Conservation (phyloP, 139 green algal species). For the Coelastrella sp. region DNA sequence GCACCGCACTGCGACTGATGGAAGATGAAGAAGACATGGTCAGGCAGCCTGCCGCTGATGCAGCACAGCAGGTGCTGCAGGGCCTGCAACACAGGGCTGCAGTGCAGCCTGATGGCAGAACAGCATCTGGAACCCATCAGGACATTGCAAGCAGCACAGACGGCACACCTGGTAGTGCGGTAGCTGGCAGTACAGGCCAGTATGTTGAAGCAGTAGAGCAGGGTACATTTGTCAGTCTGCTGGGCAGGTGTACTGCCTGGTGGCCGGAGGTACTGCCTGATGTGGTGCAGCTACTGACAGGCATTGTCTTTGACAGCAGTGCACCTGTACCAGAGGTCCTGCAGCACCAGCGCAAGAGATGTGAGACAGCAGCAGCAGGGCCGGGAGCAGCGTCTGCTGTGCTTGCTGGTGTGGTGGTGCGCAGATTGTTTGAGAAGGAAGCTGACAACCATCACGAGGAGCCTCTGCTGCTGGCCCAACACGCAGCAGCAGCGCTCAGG, state of each 20-base stretch:
- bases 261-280: conserved; percentile 23
- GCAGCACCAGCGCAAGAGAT: conserved; percentile 18
- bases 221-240: conserved; percentile 49
- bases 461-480: conserved; percentile 75
- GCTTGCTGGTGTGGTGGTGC: conserved; percentile 30
- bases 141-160: neutral
- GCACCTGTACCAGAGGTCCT: conserved; percentile 33
- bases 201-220: conserved; percentile 63
- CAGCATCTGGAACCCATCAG: neutral
- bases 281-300: conserved; percentile 32
- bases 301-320: neutral
- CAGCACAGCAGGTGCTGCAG: conserved; percentile 15
- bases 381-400: neutral
- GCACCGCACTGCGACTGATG: conserved; percentile 61
- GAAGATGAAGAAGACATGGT: conserved; percentile 86
- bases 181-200: neutral
- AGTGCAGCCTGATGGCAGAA: neutral
- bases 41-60: conserved; percentile 45
- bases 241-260: conserved; percentile 4
- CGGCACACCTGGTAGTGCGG: neutral
- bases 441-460: conserved; percentile 90
- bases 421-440: conserved; percentile 88
- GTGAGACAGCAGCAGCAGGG: neutral
- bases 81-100: neutral
- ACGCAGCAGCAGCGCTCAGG: conserved; percentile 57